These are phyloP conservation scores for Adansonia rubrostipa DNA, from an alignment of 441 rosid genomes.

Conservation along the genomic window DNA sequence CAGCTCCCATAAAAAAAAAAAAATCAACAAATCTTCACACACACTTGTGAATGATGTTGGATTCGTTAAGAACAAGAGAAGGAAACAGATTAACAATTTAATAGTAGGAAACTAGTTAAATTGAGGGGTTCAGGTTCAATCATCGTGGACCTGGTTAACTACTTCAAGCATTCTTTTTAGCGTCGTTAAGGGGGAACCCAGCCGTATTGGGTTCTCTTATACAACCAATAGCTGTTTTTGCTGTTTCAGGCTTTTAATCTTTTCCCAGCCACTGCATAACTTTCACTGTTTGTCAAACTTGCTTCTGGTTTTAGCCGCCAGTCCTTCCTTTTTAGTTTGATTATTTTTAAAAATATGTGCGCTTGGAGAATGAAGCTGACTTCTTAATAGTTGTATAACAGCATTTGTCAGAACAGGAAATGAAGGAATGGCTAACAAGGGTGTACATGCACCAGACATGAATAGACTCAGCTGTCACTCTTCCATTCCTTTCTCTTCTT, in stretches of 20 bases:
- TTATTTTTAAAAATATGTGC: background rate
- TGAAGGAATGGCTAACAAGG: slow-evolving; percentile 32
- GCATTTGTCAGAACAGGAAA: slow-evolving; percentile 50
- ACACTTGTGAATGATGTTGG: no score
- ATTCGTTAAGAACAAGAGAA: no score
- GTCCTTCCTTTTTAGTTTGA: no score
- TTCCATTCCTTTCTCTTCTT: slow-evolving; percentile 27
- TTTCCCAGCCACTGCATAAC: no score
- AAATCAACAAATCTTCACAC: no score
- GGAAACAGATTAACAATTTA: no score
- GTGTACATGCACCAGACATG: slow-evolving; percentile 33
- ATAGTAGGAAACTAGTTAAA: background rate
- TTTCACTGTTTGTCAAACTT: background rate
- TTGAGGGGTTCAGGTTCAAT: no score
- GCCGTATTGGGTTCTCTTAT: background rate
- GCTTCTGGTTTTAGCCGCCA: background rate
- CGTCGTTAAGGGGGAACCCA: background rate
- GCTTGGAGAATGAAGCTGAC: slow-evolving; percentile 35
- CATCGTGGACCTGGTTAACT: background rate
- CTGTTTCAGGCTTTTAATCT: background rate
- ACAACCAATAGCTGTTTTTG: background rate
- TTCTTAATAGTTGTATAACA: slow-evolving; percentile 56
- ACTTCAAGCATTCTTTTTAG: background rate
- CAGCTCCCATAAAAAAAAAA: no score
- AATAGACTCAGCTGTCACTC: slow-evolving; percentile 30